A percentile compares a stretch with the other conserved stretches of the same genome.
Conservation (phyloP, 305 asterid genomes). For the Ajuga reptans region DNA sequence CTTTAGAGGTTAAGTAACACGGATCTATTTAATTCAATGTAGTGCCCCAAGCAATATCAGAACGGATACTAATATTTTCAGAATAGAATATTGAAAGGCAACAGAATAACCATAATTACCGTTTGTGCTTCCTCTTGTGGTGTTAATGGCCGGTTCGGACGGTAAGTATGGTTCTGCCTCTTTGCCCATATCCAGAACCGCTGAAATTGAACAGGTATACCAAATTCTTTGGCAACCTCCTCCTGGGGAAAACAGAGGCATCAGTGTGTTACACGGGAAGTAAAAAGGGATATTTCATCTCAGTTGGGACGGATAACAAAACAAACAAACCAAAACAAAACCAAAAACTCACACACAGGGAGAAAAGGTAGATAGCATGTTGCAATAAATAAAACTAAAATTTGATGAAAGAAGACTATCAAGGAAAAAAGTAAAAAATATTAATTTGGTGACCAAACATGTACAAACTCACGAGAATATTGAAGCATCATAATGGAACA, state of each 20-base stretch:
- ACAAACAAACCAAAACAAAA: not conserved
- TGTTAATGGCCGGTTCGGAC: constrained; percentile 81
- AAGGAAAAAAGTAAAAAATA: not conserved
- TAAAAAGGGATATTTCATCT: not conserved
- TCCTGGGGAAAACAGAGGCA: constrained; percentile 43
- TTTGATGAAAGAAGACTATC: constrained; percentile 2
- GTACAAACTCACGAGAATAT: not conserved
- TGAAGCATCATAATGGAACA: not conserved
- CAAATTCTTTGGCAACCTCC: constrained; percentile 78
- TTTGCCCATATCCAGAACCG: constrained; percentile 95
- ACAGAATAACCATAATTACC: constrained; percentile 29
- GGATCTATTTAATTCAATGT: not conserved
- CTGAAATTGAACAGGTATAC: constrained; percentile 77
- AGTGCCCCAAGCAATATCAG: not conserved
- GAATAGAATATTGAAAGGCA: constrained; percentile 4
- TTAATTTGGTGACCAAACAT: not conserved
- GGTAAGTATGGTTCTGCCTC: constrained; percentile 86
- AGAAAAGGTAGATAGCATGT: not conserved
- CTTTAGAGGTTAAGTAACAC: not conserved
- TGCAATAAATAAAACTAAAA: not conserved
- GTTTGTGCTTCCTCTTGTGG: constrained; percentile 75
- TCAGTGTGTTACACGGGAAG: not conserved
- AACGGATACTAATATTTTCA: not conserved
- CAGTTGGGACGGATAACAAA: not conserved
- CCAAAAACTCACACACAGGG: not conserved